Conservation (phyloP, 2,329 filamentous ascomycete species). For the Talaromyces verruculosus region DNA sequence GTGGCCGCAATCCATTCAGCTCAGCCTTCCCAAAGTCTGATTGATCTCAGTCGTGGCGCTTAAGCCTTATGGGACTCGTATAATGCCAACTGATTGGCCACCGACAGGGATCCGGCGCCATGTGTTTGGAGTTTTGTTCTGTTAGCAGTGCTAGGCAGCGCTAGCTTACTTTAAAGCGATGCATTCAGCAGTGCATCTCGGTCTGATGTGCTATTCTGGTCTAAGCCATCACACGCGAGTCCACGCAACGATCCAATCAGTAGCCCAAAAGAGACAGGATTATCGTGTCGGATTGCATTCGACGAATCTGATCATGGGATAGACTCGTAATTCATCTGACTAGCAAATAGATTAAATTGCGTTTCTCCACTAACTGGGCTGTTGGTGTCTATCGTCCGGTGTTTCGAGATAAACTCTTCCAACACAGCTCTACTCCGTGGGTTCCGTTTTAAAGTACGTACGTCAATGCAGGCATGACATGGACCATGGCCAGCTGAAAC, state of each 20-base stretch:
- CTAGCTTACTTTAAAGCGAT: background rate
- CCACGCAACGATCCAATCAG: background rate
- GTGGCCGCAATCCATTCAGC: background rate
- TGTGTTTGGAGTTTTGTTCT: constrained; percentile 6
- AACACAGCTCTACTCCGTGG: background rate
- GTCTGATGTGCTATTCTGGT: background rate
- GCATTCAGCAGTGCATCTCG: background rate
- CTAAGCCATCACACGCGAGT: constrained; percentile 4
- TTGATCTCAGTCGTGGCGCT: constrained; percentile 8
- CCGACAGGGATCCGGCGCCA: background rate
- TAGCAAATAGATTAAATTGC: constrained; percentile 2
- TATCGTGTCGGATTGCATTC: constrained; percentile 9
- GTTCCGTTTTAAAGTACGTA: background rate
- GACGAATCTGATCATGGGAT: constrained; percentile 1
- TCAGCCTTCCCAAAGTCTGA: constrained; percentile 10
- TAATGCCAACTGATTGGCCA: background rate
- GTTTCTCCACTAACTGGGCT: constrained; percentile 8
- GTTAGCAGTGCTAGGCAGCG: background rate
- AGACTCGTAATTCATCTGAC: background rate
- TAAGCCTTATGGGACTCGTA: constrained; percentile 3
- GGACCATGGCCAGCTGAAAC: constrained; percentile 2
- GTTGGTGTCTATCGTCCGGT: background rate
- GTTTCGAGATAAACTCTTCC: background rate
- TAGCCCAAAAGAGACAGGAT: background rate
- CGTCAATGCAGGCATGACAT: constrained; percentile 1